Base-by-base conservation (phyloP, 805 yeast genomes). In the Komagataella populi region DNA sequence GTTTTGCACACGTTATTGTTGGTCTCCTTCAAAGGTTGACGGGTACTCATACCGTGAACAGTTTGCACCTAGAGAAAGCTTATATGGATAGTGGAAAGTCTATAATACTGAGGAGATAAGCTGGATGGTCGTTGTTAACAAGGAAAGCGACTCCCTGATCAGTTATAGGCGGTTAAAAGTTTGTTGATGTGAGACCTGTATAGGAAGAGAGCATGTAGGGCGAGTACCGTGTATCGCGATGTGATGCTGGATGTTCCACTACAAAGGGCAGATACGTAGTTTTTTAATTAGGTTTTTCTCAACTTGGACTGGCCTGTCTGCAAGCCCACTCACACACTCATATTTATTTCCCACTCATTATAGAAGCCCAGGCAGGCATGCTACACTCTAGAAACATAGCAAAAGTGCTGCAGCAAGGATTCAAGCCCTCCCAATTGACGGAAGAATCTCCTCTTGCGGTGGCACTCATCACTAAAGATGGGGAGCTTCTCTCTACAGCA, bases 341-440 rank as follows among this genome's bases (percentile, higher is more conserved):
- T 14, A 30, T 14, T 14, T 10, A 4, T 30, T 30, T 30, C 39
- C 39, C 5, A 30, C 39, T 10, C 39, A 30, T 10, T 14, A 30
- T 8, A 30, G 39, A 30, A 30, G 39, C 14, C 39, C 39, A 12
- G 14, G 5, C 39, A 20, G 20, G 20, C 39, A 66, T 66, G 70
- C 56, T 66, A 20, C 64, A 62, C 46, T 57, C 68, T 4, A 53
- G 58, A 43, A 59, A 61, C 50, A 49, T 66, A 23, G 55, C 63
- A 3, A 49, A 52, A 4, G 55, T 67, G 3, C 56, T 67, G 30
- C 53, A 60, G 4, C 66, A 64, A 54, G 57, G 58, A 3, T 52
- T 66, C 12, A 54, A 52, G 6, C 63, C 67, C 3, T 55, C 56
- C 6, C 61, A 63, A 1, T 47, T 65, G 12, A 57, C 67, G 1